Percentiles rank a stretch among this genome's conserved stretches.
These are phyloP conservation scores for Fragaria vesca DNA, from an alignment of 306 rosid genomes.

Conservation along the genomic window DNA sequence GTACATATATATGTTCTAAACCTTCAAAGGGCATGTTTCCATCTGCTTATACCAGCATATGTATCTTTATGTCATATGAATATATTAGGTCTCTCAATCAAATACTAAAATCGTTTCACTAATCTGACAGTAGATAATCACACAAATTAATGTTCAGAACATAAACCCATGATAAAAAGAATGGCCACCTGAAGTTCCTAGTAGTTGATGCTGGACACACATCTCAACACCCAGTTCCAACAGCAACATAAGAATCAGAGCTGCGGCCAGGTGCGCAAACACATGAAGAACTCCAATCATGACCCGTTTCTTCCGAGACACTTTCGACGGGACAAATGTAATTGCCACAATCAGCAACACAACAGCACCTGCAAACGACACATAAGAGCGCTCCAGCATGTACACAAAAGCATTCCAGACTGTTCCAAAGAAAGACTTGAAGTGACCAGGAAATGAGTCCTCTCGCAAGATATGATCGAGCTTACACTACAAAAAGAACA, in stretches of 20 bases:
- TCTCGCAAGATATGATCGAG: slow-evolving; percentile 84
- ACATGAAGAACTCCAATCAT: slow-evolving; percentile 85
- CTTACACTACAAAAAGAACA: slow-evolving; percentile 64
- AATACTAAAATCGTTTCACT: background rate
- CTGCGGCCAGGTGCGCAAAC: slow-evolving; percentile 82
- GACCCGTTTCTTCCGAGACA: slow-evolving; percentile 76
- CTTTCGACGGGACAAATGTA: slow-evolving; percentile 78
- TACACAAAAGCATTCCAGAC: slow-evolving; percentile 79
- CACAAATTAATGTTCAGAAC: background rate
- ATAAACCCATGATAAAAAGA: slow-evolving; percentile 17
- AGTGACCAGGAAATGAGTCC: slow-evolving; percentile 75
- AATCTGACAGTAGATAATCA: background rate
- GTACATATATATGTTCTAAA: background rate
- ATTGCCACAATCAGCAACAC: slow-evolving; percentile 69
- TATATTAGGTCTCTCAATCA: background rate
- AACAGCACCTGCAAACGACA: slow-evolving; percentile 72
- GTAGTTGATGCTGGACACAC: slow-evolving; percentile 75
- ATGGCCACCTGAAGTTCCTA: slow-evolving; percentile 81
- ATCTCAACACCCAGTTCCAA: slow-evolving; percentile 90
- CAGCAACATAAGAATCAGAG: slow-evolving; percentile 88
- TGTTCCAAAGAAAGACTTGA: slow-evolving; percentile 73
- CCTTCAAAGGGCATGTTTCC: background rate
- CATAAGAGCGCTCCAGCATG: slow-evolving; percentile 64
- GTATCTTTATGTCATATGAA: background rate
- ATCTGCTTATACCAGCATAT: background rate